These are phyloP conservation scores for Biscogniauxia marginata DNA, from an alignment of 2,329 filamentous ascomycete species.

Conservation along the genomic window DNA sequence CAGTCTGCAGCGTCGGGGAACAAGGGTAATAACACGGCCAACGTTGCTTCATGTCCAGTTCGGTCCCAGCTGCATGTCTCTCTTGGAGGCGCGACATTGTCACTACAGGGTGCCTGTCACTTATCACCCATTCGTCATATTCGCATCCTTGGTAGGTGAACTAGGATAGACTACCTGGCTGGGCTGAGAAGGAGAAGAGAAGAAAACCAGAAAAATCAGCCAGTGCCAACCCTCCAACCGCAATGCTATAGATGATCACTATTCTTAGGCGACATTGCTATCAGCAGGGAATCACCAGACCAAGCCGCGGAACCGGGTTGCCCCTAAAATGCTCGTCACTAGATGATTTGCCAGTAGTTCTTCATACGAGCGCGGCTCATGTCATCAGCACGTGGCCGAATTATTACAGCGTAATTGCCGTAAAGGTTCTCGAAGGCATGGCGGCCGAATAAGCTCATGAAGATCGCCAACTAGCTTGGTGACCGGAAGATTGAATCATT, in stretches of 20 bases:
- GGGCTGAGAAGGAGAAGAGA: conserved; percentile 10
- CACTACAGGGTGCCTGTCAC: conserved; percentile 14
- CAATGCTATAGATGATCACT: conserved; percentile 18
- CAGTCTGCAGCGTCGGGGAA: conserved; percentile 28
- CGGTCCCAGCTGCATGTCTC: conserved; percentile 9
- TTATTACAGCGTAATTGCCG: not conserved
- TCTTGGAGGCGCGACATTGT: conserved; percentile 13
- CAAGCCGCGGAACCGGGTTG: conserved; percentile 10
- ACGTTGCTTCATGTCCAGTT: conserved; percentile 16
- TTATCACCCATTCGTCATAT: conserved; percentile 9
- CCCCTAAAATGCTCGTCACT: not conserved
- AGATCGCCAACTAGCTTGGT: not conserved
- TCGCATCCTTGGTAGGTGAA: not conserved
- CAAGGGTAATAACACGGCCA: conserved; percentile 21
- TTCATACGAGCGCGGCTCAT: not conserved
- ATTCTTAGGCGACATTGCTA: conserved; percentile 20
- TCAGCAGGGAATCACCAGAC: conserved; percentile 20
- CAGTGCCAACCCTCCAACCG: not conserved
- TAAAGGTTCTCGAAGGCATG: not conserved
- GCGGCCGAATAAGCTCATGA: conserved; percentile 3
- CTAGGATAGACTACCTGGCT: not conserved
- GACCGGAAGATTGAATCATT: not conserved
- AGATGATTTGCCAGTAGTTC: not conserved
- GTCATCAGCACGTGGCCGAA: not conserved
- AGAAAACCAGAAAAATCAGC: not conserved